Percentiles rank a stretch among this genome's conserved stretches.
phyloP scores from a whole-genome alignment of 2,329 filamentous ascomycete genomes.

The Scopulariopsis brevicaulis region DNA sequence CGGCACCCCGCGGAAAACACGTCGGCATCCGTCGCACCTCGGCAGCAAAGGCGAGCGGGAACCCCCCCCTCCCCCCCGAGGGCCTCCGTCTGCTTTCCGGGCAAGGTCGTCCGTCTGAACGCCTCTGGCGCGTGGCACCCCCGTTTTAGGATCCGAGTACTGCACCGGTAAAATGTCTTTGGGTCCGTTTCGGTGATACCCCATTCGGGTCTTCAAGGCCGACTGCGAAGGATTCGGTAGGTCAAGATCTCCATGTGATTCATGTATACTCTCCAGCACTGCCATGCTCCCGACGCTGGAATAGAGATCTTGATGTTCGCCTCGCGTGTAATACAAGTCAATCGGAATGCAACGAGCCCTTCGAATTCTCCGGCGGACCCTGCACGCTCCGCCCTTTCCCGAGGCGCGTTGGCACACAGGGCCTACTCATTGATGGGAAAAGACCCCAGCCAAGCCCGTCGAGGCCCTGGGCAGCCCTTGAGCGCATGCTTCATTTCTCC shows the following conservation, averaged over 20 bases:
- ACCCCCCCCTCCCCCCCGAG: too few relatives aligned
- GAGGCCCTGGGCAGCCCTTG: background rate
- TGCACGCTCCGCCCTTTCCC: background rate
- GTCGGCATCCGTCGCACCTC: too few relatives aligned
- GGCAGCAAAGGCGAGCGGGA: too few relatives aligned
- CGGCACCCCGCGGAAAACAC: too few relatives aligned
- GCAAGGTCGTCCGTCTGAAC: background rate
- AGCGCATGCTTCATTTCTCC: background rate
- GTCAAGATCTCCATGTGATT: too few relatives aligned
- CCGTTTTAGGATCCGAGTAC: background rate
- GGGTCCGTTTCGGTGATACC: too few relatives aligned
- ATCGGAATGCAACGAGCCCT: too few relatives aligned
- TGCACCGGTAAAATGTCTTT: background rate
- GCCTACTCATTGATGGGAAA: background rate
- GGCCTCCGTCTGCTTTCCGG: too few relatives aligned
- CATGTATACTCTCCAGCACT: too few relatives aligned
- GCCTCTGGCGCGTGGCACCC: background rate
- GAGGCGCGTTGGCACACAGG: background rate
- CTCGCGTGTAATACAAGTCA: too few relatives aligned
- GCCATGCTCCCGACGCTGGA: too few relatives aligned
- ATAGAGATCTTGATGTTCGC: background rate
- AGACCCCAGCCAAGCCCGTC: background rate
- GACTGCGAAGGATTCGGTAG: too few relatives aligned
- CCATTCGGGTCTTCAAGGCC: background rate
- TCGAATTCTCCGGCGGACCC: background rate